These are phyloP conservation scores for Colletotrichum liriopes DNA, from an alignment of 2,329 filamentous ascomycete genomes.

Conservation along the genomic window DNA sequence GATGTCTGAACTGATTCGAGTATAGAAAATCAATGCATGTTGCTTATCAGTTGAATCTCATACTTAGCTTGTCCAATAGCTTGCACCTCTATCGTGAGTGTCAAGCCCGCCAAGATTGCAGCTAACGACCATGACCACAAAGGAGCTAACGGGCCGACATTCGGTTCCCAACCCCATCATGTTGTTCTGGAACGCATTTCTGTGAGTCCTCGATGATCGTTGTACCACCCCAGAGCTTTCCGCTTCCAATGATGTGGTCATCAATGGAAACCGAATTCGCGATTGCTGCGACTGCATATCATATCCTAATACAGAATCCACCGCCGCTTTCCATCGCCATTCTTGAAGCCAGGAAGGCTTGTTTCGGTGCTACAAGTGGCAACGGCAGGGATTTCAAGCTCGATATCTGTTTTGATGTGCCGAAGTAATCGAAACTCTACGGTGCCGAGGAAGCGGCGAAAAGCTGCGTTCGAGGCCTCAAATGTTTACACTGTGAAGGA, in stretches of 20 bases:
- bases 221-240: slow-evolving; percentile 57
- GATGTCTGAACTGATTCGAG: background rate
- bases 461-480: too few species aligned
- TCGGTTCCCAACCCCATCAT: too few species aligned
- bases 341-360: slow-evolving; percentile 46
- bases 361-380: too few species aligned
- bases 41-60: background rate
- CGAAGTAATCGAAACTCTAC: too few species aligned
- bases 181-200: too few species aligned
- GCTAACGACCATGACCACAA: background rate
- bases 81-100: background rate
- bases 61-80: background rate
- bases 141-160: background rate
- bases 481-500: too few species aligned
- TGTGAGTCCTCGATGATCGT: slow-evolving; percentile 54
- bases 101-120: background rate
- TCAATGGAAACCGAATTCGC: slow-evolving; percentile 66
- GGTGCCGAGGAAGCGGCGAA: too few species aligned
- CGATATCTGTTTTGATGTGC: too few species aligned
- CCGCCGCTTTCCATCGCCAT: slow-evolving; percentile 48
- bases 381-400: too few species aligned
- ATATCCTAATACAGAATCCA: slow-evolving; percentile 50
- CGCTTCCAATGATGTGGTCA: slow-evolving; percentile 53
- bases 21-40: background rate
- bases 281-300: slow-evolving; percentile 60